A percentile compares a stretch with the other conserved stretches of the same genome.
phyloP scores from a whole-genome alignment of 2,329 filamentous ascomycete species.

The Byssochlamys sp. region DNA sequence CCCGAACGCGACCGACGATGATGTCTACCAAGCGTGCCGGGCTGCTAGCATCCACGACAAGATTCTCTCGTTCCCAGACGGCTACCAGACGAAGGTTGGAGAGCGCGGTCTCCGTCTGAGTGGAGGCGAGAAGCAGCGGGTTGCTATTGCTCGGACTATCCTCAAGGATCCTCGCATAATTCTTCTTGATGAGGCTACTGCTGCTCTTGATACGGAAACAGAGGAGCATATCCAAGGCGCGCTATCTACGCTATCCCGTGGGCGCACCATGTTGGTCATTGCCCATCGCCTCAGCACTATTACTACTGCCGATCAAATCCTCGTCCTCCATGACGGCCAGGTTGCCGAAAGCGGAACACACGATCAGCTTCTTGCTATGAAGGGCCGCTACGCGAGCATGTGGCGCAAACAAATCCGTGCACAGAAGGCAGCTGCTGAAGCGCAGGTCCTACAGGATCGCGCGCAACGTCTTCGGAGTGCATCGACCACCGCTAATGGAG shows the following conservation, averaged over 20 bases:
- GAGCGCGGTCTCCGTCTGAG: slow-evolving; percentile 79
- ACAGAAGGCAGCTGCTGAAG: slow-evolving; percentile 58
- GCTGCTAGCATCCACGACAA: slow-evolving; percentile 89
- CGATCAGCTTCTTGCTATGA: slow-evolving; percentile 59
- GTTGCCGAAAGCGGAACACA: slow-evolving; percentile 73
- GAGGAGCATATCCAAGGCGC: slow-evolving; percentile 88
- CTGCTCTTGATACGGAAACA: slow-evolving; percentile 80
- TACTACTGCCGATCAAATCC: slow-evolving; percentile 74
- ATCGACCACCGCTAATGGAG: slow-evolving; percentile 27
- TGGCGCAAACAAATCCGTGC: slow-evolving; percentile 82
- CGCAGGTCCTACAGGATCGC: slow-evolving; percentile 37
- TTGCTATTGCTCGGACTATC: slow-evolving; percentile 86
- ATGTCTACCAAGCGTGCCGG: slow-evolving; percentile 70
- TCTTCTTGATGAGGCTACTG: slow-evolving; percentile 85
- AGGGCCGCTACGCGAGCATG: slow-evolving; percentile 71
- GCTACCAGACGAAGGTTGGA: slow-evolving; percentile 81
- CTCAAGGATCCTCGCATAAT: slow-evolving; percentile 87
- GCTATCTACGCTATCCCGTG: slow-evolving; percentile 68
- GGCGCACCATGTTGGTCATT: slow-evolving; percentile 88
- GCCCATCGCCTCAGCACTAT: slow-evolving; percentile 81
- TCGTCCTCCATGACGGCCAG: slow-evolving; percentile 66
- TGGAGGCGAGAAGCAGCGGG: slow-evolving; percentile 85
- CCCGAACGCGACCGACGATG: slow-evolving; percentile 66
- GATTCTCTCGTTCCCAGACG: slow-evolving; percentile 78
- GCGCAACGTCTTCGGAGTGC: slow-evolving; percentile 35